Base-by-base conservation (phyloP, 1,139 yeast species). In the Pneumocystis jirovecii region DNA sequence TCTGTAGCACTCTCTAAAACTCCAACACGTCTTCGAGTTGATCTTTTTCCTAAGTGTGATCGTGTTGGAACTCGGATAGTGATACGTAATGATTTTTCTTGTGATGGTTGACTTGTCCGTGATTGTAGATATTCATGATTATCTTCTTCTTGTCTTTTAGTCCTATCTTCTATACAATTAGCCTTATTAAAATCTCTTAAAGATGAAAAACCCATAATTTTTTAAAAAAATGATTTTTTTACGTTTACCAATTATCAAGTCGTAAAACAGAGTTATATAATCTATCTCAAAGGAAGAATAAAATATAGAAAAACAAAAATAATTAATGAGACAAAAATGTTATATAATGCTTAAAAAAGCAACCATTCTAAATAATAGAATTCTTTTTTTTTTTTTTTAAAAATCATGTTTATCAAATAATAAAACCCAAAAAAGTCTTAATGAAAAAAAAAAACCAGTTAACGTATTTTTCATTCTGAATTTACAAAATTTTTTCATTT, bases 1-100 rank as follows among this genome's bases (percentile, higher is more conserved):
- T 69, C 19, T 72, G 71, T 61, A 78, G 76, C 45, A 69, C 69
- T 61, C 61, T 39, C 64, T 63, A 45, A 37, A 35, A 19, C 62
- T 50, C 44, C 60, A 61, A 37, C 50, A 64, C 63, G 61, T 60
- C 45, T 61, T 62, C 59, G 63, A 61, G 21, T 50, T 42, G 8
- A 62, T 61, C 64, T 63, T 61, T 42, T 65, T 61, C 44, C 57
- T 2, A 12, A 3, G 10, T 12, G 8, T 1, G 15, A 12, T 1
- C 57, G 57, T 4, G 34, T 2, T 25, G 57, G 57, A 25, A 50
- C 57, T 1, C 57, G 34, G 10, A 50, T 50, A 2, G 57, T 50
- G 4, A 50, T 25, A 8, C 34, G 31, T 25, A 50, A 25, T 2
- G 57, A 50, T 15, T 25, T 50, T 50, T 50, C 57, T 25, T 50